Conservation (phyloP, 179 eudicot species). For the Sideroxylon spinosum region DNA sequence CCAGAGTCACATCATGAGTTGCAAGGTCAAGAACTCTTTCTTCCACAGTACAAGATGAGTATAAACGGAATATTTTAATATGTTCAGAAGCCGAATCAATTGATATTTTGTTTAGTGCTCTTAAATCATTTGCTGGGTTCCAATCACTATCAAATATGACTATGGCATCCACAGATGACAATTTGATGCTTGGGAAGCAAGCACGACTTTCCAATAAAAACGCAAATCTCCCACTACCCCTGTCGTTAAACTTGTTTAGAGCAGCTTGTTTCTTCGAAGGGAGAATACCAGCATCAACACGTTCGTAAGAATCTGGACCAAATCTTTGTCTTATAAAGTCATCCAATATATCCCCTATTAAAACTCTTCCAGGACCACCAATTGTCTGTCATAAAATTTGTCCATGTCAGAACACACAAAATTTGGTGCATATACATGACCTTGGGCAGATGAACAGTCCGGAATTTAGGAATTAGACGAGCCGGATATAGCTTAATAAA, state of each 20-base stretch:
- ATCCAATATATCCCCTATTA: slow-evolving; percentile 64
- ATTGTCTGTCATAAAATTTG: slow-evolving; percentile 38
- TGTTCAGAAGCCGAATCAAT: slow-evolving; percentile 55
- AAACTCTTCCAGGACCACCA: slow-evolving; percentile 49
- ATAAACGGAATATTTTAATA: slow-evolving; percentile 73
- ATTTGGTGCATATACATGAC: too few relatives aligned
- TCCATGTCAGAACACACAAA: too few relatives aligned
- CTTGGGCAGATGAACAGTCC: background rate
- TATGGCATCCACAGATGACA: slow-evolving; percentile 59
- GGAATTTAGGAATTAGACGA: background rate
- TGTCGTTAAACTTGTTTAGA: slow-evolving; percentile 63
- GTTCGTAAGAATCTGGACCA: slow-evolving; percentile 81
- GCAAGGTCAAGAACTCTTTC: slow-evolving; percentile 73
- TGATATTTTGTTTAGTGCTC: slow-evolving; percentile 63
- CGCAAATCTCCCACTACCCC: slow-evolving; percentile 53
- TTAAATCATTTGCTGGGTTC: slow-evolving; percentile 76
- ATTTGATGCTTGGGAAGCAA: slow-evolving; percentile 56
- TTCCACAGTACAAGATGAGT: slow-evolving; percentile 73
- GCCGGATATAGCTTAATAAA: background rate
- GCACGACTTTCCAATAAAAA: slow-evolving; percentile 79
- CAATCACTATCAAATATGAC: slow-evolving; percentile 79
- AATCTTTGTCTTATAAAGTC: slow-evolving; percentile 64
- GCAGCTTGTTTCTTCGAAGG: slow-evolving; percentile 62
- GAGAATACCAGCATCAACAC: slow-evolving; percentile 43
- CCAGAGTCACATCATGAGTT: slow-evolving; percentile 47